Base-by-base conservation (phyloP, 208 protist species). In the Acanthamoeba rhysodes region DNA sequence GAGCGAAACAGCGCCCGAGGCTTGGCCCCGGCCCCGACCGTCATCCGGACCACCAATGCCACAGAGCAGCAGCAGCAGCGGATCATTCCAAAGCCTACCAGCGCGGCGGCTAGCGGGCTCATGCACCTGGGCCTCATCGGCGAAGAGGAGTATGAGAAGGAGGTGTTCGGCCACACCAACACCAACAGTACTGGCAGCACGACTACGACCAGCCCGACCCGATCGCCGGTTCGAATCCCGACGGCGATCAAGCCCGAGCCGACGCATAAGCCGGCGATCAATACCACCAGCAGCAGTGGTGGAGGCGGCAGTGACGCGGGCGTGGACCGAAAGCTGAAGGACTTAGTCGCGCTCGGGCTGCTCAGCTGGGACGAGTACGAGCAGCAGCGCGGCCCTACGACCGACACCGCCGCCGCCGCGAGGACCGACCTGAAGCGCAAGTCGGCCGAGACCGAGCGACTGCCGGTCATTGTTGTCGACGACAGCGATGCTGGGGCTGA, bases 311-410 rank as follows among this genome's bases (percentile, higher is more conserved):
- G 57, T 24, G 57, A 62, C 57, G 57, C 12, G 20, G 57, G 57
- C 12, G 57, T 62, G 57, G 57, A 62, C 57, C 57, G 66, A n/a
- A 22, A 32, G 66, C 66, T 74, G 66, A 74, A 74, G 29, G 66
- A 74, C 24, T 27, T 74, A 4, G n/a, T 74, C n/a, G 66, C 66
- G n/a, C 66, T 74, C 66, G 66, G 66, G 66, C 66, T 74, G 22
- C 66, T 74, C 66, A 74, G 66, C 66, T 34, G 22, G 66, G 66
- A 74, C n/a, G 66, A 74, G 66, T 74, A 74, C 66, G 24, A 74
- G 66, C 66, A 27, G 10, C 66, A 74, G n/a, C 27, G 22, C 12
- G 4, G 57, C 57, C 57, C 57, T 4, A 24, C 57, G 57, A 2
- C 57, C 20, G 57, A 16, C 20, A 74, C n/a, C 16, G n/a, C 66